Percentiles rank a stretch among this genome's conserved stretches.
phyloP scores from a whole-genome alignment of 768 basidiomycete species.

The Leucocoprinus leucothites region DNA sequence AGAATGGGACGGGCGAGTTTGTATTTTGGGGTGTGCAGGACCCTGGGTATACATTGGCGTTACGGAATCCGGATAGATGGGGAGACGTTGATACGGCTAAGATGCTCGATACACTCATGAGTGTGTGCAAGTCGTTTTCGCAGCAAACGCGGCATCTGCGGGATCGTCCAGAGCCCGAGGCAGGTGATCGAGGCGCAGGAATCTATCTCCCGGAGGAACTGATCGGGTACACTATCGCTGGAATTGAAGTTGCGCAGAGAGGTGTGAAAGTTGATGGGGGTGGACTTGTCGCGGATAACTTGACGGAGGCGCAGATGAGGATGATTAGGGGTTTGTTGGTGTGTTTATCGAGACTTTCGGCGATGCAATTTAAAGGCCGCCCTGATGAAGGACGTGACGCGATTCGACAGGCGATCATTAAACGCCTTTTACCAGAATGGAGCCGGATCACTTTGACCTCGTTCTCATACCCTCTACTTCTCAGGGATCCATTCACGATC shows the following conservation, averaged over 20 bases:
- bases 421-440: slow-evolving; percentile 89
- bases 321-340: slow-evolving; percentile 77
- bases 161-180: slow-evolving; percentile 70
- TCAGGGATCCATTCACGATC: slow-evolving; percentile 87
- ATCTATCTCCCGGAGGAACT: slow-evolving; percentile 92
- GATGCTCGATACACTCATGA: slow-evolving; percentile 88
- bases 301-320: slow-evolving; percentile 74
- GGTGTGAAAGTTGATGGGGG: slow-evolving; percentile 43
- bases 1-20: slow-evolving; percentile 83
- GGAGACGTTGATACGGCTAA: slow-evolving; percentile 60
- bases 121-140: slow-evolving; percentile 73
- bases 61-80: slow-evolving; percentile 47
- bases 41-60: slow-evolving; percentile 55
- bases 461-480: slow-evolving; percentile 80
- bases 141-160: slow-evolving; percentile 83
- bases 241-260: slow-evolving; percentile 78
- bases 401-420: slow-evolving; percentile 82
- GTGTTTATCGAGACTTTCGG: slow-evolving; percentile 63
- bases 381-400: slow-evolving; percentile 75
- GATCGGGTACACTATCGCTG: slow-evolving; percentile 81
- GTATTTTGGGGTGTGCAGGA: slow-evolving; percentile 89
- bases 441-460: slow-evolving; percentile 80
- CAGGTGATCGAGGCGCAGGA: slow-evolving; percentile 74
- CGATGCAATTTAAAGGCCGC: slow-evolving; percentile 64
- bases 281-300: slow-evolving; percentile 63